phyloP scores from a whole-genome alignment of 768 basidiomycete genomes.

The Xerocomellus amylosporus region DNA sequence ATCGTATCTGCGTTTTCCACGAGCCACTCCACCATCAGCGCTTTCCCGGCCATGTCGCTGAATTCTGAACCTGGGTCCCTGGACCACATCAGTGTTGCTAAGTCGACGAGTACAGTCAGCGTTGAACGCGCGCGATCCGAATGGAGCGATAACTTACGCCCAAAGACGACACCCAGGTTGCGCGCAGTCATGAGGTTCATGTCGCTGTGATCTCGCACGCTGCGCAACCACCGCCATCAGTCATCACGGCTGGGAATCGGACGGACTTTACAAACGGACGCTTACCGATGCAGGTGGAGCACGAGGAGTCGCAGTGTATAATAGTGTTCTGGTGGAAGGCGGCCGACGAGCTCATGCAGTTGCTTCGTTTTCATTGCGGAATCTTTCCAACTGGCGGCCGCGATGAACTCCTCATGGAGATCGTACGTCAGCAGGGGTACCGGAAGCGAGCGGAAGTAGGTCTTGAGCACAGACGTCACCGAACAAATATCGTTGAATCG shows the following conservation, averaged over 20 bases:
- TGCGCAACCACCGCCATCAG: conserved; percentile 16
- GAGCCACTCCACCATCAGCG: conserved; percentile 90
- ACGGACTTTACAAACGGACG: not conserved
- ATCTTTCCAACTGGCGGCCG: conserved; percentile 70
- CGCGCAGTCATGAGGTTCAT: conserved; percentile 91
- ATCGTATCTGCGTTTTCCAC: conserved; percentile 79
- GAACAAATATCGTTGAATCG: conserved; percentile 97
- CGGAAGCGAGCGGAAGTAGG: conserved; percentile 91
- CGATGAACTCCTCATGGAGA: conserved; percentile 87
- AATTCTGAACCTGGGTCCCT: conserved; percentile 85
- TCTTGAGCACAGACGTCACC: conserved; percentile 94
- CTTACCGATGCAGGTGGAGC: conserved; percentile 84
- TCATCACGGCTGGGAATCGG: not conserved
- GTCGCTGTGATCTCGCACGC: conserved; percentile 63
- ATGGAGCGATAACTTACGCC: conserved; percentile 61
- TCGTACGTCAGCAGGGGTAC: conserved; percentile 88
- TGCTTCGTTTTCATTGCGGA: conserved; percentile 52
- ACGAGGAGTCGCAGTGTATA: conserved; percentile 78
- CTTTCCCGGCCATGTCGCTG: conserved; percentile 96
- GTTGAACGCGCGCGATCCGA: not conserved
- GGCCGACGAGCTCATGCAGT: conserved; percentile 65
- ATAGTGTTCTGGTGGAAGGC: conserved; percentile 86
- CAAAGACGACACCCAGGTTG: conserved; percentile 96
- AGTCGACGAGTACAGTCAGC: conserved; percentile 4
- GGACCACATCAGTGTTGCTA: conserved; percentile 94